phyloP scores from a whole-genome alignment of 1,139 yeast species.

The Kurtzmaniella quercitrusa region DNA sequence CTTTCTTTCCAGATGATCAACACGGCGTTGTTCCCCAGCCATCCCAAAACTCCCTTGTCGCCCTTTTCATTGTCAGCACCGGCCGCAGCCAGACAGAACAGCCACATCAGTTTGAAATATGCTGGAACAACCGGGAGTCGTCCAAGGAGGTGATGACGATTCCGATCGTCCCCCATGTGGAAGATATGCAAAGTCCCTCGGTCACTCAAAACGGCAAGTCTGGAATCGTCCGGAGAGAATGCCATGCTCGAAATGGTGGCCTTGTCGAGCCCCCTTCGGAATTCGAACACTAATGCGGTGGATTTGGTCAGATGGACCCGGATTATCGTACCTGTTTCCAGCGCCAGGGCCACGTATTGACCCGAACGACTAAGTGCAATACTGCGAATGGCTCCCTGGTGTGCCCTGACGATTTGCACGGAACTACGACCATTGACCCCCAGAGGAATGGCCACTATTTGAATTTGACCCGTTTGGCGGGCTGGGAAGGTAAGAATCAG shows the following conservation, averaged over 20 bases:
- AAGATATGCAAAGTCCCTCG: conserved; percentile 86
- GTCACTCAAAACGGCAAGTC: conserved; percentile 82
- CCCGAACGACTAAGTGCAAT: conserved; percentile 71
- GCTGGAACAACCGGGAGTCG: conserved; percentile 62
- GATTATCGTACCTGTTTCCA: conserved; percentile 82
- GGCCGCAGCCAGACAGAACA: conserved; percentile 56
- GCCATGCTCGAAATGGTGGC: conserved; percentile 80
- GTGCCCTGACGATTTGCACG: conserved; percentile 79
- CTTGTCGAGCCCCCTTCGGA: conserved; percentile 82
- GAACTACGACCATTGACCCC: conserved; percentile 57
- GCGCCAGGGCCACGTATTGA: conserved; percentile 79
- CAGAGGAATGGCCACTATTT: conserved; percentile 65
- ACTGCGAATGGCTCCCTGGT: conserved; percentile 64
- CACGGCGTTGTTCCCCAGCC: conserved; percentile 68
- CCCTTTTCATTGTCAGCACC: conserved; percentile 18
- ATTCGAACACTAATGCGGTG: conserved; percentile 73
- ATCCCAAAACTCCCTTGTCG: conserved; percentile 69
- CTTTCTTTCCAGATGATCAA: conserved; percentile 68
- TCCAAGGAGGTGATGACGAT: conserved; percentile 66
- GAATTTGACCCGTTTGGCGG: conserved; percentile 68
- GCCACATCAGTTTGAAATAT: conserved; percentile 86
- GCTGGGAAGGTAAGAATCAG: conserved; percentile 73
- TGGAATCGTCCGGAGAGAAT: conserved; percentile 71
- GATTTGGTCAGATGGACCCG: conserved; percentile 72
- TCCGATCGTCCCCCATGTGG: conserved; percentile 37